Evolutionary conservation across 768 basidiomycete species (phyloP), one percentile per base, ranked within the genome.

Genomic region (Serpula lacrymans): DNA sequence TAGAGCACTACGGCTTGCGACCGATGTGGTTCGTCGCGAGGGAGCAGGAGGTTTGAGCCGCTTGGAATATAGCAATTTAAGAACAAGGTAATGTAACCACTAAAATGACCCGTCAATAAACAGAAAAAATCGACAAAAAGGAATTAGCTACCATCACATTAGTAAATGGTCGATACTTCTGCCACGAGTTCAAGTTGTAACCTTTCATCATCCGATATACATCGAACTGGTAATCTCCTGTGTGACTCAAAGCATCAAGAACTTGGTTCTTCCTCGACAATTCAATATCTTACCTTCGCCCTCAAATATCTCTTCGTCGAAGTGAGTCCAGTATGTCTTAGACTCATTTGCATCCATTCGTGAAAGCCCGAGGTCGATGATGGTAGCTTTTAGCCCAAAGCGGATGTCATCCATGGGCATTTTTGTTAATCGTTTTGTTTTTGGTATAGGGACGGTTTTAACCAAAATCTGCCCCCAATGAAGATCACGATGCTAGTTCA

Each of bases 381-480:
- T 69, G 12, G 92, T 96, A 9, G 82, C 81, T 50, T 75, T 64
- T 6, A 96, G 72, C 10, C 90, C 90, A 51, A 84, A 73, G 11
- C 52, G 62, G 23, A 59, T 49, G 52, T 82, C 74, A 52, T 90
- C 87, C 88, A 90, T 87, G 18, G 67, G 58, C 22, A 71, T 40
- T 23, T 64, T 59, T 37, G 28, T 33, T 59, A 43, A 54, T 51
- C 44, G 65, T 70, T 52, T 67, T 43, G 41, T 64, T 58, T 34
- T 69, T 34, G 6, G 56, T 38, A 51, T 46, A 17, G 72, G 62
- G 3, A 74, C 42, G 43, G 73, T 70, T 54, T 82, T 82, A 34
- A 98, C 80, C 6, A 99, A 74, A 36, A 99, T 87, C 60, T 99
- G 96, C 16, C 96, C 96, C 80, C 90, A 91, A 53, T 99, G 96